Evolutionary conservation across 768 basidiomycete genomes (phyloP), one percentile per base, ranked within the genome.

Genomic region (Dioszegia hungarica): DNA sequence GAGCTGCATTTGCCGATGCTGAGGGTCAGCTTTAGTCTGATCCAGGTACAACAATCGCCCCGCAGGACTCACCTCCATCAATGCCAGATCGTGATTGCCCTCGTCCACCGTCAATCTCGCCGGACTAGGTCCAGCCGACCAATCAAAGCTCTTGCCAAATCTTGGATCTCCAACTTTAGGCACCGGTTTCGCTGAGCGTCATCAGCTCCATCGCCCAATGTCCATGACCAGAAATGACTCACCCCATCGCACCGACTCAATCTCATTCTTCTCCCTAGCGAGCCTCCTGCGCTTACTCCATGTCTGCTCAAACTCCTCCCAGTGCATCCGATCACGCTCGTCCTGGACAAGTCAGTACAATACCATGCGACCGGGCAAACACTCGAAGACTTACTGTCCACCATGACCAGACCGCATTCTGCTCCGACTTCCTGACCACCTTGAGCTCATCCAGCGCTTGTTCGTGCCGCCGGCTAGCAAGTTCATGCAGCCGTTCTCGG

Each of bases 271-370:
- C 61, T 95, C 91, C 62, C 94, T 80, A 70, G 94, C 92, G 33
- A 98, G 75, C 45, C 84, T 81, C 41, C 93, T 80, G 56, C 89
- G 81, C 75, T 94, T 94, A 61, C 88, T 80, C 73, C 89, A 92
- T 5, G 88, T 86, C 65, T 93, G 89, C 0, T 92, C 84, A 54
- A 93, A 87, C 85, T 94, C 88, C 14, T 87, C 86, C 1, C 83
- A 87, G 68, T 93, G 88, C 12, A 93, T 77, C 45, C 86, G 84
- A 64, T 90, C 88, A 49, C 87, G 81, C 24, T 87, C 80, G 57
- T 85, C 76, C 90, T 92, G 70, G 25, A 41, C 19, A 40, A 37
- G 45, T n/a, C 34, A 41, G 17, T 14, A 25, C 12, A n/a, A n/a
- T n/a, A n/a, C n/a, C n/a, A n/a, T 25, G 36, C 15, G 17, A 41